Conservation (phyloP, 768 basidiomycete genomes). For the Epithele typhae region DNA sequence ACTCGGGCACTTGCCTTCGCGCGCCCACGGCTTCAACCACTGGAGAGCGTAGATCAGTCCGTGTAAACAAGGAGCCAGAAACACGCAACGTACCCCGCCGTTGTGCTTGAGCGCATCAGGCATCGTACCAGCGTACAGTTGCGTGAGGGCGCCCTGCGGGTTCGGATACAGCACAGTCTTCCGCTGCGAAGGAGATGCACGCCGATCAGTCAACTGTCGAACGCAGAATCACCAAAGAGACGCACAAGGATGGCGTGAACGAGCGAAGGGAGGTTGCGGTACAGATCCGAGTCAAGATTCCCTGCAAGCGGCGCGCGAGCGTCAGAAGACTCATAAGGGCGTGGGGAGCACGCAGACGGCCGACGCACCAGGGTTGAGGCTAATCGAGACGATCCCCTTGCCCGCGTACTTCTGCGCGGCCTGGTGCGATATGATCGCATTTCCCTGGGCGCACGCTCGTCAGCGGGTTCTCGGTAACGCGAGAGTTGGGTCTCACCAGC, state of each 20-base stretch:
- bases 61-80: background rate
- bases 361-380: slow-evolving; percentile 50
- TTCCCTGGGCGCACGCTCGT: slow-evolving; percentile 30
- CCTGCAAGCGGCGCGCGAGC: slow-evolving; percentile 13
- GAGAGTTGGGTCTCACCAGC: background rate
- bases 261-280: slow-evolving; percentile 19
- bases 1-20: background rate
- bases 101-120: background rate
- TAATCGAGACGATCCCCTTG: slow-evolving; percentile 38
- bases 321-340: background rate
- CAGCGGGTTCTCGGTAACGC: background rate
- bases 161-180: background rate
- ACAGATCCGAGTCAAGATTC: slow-evolving; percentile 15
- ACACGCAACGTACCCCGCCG: background rate
- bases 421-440: slow-evolving; percentile 42
- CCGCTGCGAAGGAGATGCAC: background rate
- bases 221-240: too few species aligned
- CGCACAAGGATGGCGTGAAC: slow-evolving; percentile 18
- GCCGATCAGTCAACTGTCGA: background rate
- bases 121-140: background rate
- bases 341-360: background rate
- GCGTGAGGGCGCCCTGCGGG: background rate
- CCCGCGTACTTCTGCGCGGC: slow-evolving; percentile 42
- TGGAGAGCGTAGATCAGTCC: background rate
- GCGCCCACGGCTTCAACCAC: background rate